These are phyloP conservation scores for Pichia terricola DNA, from an alignment of 1,139 yeast species.

Conservation along the genomic window DNA sequence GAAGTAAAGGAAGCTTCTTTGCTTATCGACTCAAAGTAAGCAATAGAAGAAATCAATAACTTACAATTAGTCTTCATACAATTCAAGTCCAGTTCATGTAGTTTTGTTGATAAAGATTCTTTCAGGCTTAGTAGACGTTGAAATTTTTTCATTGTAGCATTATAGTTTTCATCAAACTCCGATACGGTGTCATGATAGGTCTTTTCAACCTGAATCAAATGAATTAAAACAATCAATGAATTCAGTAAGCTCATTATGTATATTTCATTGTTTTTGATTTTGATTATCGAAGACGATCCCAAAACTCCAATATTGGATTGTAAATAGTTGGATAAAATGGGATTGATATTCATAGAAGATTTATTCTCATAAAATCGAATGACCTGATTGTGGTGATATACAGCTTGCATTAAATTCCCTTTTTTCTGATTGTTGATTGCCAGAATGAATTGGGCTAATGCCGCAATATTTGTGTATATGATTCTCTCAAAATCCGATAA, in stretches of 20 bases:
- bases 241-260: background rate
- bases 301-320: background rate
- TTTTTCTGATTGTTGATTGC: slow-evolving; percentile 31
- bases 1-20: too few relatives aligned
- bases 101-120: slow-evolving; percentile 2
- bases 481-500: slow-evolving; percentile 21
- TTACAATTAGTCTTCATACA: too few relatives aligned
- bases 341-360: background rate
- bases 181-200: slow-evolving; percentile 5
- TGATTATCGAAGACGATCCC: background rate
- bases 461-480: slow-evolving; percentile 28
- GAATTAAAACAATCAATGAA: background rate
- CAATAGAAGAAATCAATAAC: too few relatives aligned
- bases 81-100: background rate
- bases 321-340: background rate
- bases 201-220: slow-evolving; percentile 8
- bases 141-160: slow-evolving; percentile 13
- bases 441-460: slow-evolving; percentile 30
- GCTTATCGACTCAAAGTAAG: too few relatives aligned
- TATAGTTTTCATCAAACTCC: slow-evolving; percentile 17
- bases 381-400: slow-evolving; percentile 27
- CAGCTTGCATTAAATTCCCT: slow-evolving; percentile 31
- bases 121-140: slow-evolving; percentile 13
- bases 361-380: background rate
- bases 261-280: background rate